Conservation (phyloP, 352 stramenopile genomes). For the Globisporangium acanthophoron region DNA sequence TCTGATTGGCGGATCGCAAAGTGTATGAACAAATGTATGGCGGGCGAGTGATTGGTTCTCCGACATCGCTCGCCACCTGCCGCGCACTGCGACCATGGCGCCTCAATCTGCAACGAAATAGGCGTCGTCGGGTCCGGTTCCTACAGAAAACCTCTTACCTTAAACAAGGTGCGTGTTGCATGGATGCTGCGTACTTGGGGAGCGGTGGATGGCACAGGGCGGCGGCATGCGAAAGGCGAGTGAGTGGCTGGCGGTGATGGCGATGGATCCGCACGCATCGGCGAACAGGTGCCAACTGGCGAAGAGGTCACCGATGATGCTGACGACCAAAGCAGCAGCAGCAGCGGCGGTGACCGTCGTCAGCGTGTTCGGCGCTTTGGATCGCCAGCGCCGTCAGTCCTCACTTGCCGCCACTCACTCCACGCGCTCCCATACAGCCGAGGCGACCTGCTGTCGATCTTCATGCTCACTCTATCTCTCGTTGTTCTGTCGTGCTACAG, state of each 20-base stretch:
- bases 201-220: background rate
- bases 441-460: background rate
- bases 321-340: background rate
- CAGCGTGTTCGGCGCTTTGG: background rate
- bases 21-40: constrained; percentile 51
- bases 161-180: constrained; percentile 76
- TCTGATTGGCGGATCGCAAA: constrained; percentile 31
- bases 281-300: too few species aligned
- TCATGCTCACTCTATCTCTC: background rate
- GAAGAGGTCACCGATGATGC: too few species aligned
- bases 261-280: too few species aligned
- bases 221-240: too few species aligned
- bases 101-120: constrained; percentile 31
- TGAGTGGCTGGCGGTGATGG: background rate
- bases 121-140: constrained; percentile 69
- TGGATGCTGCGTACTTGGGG: background rate
- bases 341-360: too few species aligned
- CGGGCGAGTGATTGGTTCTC: constrained; percentile 79
- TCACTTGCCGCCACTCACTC: background rate
- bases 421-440: background rate
- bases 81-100: background rate
- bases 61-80: constrained; percentile 10
- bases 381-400: background rate
- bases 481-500: constrained; percentile 21
- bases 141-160: constrained; percentile 56